These are phyloP conservation scores for Magnaporthiopsis poae DNA, from an alignment of 2,329 filamentous ascomycete genomes.

Conservation along the genomic window DNA sequence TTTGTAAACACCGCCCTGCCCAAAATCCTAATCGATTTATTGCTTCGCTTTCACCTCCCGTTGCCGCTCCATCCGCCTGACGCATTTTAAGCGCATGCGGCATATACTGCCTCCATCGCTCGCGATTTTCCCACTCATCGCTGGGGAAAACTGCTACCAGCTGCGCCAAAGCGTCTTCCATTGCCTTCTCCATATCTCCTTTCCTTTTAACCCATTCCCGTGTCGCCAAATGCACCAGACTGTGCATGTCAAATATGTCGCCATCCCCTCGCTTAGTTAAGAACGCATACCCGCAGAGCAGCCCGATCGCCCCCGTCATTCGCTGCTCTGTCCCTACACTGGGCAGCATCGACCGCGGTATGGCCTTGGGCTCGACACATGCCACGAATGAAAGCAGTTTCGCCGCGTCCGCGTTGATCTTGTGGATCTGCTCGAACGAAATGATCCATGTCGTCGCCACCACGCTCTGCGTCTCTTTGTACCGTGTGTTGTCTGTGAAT, in stretches of 20 bases:
- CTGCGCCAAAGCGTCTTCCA: conserved; percentile 10
- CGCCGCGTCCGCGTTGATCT: conserved; percentile 22
- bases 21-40: conserved; percentile 2
- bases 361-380: conserved; percentile 29
- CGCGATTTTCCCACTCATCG: conserved; percentile 3
- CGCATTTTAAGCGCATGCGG: too few species aligned
- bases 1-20: neutral
- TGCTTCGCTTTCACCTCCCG: conserved; percentile 7
- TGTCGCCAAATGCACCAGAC: conserved; percentile 25
- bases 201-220: conserved; percentile 20
- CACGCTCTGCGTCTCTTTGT: conserved; percentile 21
- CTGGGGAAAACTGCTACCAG: conserved; percentile 11
- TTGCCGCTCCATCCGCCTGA: too few species aligned
- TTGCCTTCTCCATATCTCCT: conserved; percentile 3
- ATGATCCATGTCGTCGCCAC: conserved; percentile 28
- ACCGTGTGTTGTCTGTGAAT: conserved; percentile 23
- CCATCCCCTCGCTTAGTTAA: conserved; percentile 16
- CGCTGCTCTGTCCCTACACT: conserved; percentile 7
- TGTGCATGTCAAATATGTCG: conserved; percentile 26
- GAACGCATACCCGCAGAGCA: conserved; percentile 24
- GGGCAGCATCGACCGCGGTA: conserved; percentile 27
- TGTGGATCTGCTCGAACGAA: conserved; percentile 29
- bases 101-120: too few species aligned
- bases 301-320: conserved; percentile 20
- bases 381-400: conserved; percentile 28